A percentile compares a stretch with the other conserved stretches of the same genome.
Evolutionary conservation across 2,329 filamentous ascomycete genomes (phyloP).

Genomic region (Xylariomycetidae sp.): DNA sequence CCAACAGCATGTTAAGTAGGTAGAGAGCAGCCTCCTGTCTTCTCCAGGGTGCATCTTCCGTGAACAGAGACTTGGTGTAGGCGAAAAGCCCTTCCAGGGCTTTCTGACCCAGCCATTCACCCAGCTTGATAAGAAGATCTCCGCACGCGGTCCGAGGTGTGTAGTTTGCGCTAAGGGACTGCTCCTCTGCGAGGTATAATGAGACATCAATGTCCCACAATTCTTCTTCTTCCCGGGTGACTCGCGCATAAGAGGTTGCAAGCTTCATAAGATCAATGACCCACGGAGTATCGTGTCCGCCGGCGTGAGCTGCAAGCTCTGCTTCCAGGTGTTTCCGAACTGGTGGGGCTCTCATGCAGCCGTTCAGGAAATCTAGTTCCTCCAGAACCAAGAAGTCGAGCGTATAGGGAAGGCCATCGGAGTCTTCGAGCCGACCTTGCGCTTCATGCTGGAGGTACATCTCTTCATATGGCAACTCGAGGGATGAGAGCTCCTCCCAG

Average conservation of each 20-base stretch:
- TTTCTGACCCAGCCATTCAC: conserved; percentile 76
- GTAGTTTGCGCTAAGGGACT: conserved; percentile 91
- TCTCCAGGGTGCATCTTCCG: conserved; percentile 49
- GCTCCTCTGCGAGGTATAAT: conserved; percentile 90
- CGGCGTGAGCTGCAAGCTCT: conserved; percentile 59
- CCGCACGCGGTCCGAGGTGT: conserved; percentile 89
- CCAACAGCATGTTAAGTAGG: conserved; percentile 76
- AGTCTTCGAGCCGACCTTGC: conserved; percentile 83
- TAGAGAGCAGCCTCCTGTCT: conserved; percentile 76
- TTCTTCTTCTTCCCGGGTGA: conserved; percentile 87
- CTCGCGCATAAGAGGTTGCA: conserved; percentile 78
- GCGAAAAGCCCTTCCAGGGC: conserved; percentile 73
- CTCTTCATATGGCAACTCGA: conserved; percentile 68
- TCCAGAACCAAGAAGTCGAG: conserved; percentile 90
- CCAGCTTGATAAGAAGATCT: conserved; percentile 85
- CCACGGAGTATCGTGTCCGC: conserved; percentile 66
- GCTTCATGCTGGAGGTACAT: conserved; percentile 82
- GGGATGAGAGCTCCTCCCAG: conserved; percentile 77
- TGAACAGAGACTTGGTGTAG: conserved; percentile 70
- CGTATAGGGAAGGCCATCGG: conserved; percentile 87
- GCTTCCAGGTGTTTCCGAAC: conserved; percentile 85
- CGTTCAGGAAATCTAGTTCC: conserved; percentile 90
- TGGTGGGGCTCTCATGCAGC: conserved; percentile 79
- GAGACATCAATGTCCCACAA: conserved; percentile 97
- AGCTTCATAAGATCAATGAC: conserved; percentile 83